phyloP scores from a whole-genome alignment of 129 eudicot species.

The Calendula officinalis region DNA sequence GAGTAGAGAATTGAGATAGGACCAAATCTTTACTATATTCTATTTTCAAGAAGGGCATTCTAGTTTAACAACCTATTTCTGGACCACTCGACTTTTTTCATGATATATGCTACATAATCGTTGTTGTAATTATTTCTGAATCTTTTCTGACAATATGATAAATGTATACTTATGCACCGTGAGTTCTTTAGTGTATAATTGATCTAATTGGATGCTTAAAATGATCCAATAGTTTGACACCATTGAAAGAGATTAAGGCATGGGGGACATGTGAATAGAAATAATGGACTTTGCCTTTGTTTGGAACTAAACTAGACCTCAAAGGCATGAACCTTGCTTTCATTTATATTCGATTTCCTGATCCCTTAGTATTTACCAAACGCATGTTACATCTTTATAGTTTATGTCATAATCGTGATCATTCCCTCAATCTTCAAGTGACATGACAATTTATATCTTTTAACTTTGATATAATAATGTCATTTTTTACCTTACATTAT shows the following conservation, averaged over 20 bases:
- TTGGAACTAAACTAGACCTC: constrained; percentile 6
- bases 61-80: too few species aligned
- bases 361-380: constrained; percentile 1
- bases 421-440: background rate
- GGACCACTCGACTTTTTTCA: too few species aligned
- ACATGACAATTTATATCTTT: background rate
- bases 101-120: too few species aligned
- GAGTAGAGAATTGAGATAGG: constrained; percentile 9
- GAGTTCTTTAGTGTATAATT: background rate
- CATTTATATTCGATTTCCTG: background rate
- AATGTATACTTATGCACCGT: too few species aligned
- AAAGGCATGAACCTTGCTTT: constrained; percentile 29
- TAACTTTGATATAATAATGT: too few species aligned
- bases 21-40: background rate
- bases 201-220: constrained; percentile 22
- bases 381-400: background rate
- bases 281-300: constrained; percentile 6
- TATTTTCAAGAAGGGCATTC: too few species aligned
- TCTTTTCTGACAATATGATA: too few species aligned
- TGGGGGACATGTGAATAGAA: constrained; percentile 28
- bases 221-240: constrained; percentile 18
- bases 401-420: background rate
- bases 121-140: too few species aligned
- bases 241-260: constrained; percentile 9
- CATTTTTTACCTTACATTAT: too few species aligned